A percentile compares a stretch with the other conserved stretches of the same genome.
Evolutionary conservation across 225 moss, liverwort and hornwort species (phyloP).

Genomic region (Marchantia polymorpha): DNA sequence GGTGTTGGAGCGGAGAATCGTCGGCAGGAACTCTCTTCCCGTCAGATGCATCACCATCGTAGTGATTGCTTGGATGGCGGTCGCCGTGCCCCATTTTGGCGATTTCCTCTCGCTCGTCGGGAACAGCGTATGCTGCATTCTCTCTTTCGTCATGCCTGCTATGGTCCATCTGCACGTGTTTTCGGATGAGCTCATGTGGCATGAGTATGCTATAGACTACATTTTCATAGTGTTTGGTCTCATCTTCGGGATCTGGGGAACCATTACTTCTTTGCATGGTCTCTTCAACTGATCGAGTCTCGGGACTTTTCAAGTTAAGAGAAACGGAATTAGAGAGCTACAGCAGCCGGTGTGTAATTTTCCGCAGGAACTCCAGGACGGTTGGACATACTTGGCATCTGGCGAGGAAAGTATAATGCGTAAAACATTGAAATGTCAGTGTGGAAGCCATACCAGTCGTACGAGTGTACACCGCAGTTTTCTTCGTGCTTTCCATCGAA

Average conservation of each 20-base stretch:
- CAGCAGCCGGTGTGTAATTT: background rate
- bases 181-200: slow-evolving; percentile 22
- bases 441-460: background rate
- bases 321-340: background rate
- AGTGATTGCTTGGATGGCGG: slow-evolving; percentile 64
- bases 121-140: slow-evolving; percentile 82
- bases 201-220: slow-evolving; percentile 49
- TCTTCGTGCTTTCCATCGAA: background rate
- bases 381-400: background rate
- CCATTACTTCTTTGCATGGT: slow-evolving; percentile 34
- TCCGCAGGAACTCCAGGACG: background rate
- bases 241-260: slow-evolving; percentile 63
- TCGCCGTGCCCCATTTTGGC: slow-evolving; percentile 78
- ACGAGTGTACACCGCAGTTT: background rate
- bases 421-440: background rate
- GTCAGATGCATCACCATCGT: slow-evolving; percentile 58
- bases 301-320: background rate
- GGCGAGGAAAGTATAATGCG: background rate
- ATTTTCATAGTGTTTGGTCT: slow-evolving; percentile 60
- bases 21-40: slow-evolving; percentile 45
- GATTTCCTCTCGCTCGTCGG: slow-evolving; percentile 81
- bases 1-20: slow-evolving; percentile 68
- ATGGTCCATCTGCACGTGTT: slow-evolving; percentile 71
- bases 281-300: background rate
- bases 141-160: slow-evolving; percentile 80